phyloP scores from a whole-genome alignment of 345 rosid species.

The Camelina laxa region DNA sequence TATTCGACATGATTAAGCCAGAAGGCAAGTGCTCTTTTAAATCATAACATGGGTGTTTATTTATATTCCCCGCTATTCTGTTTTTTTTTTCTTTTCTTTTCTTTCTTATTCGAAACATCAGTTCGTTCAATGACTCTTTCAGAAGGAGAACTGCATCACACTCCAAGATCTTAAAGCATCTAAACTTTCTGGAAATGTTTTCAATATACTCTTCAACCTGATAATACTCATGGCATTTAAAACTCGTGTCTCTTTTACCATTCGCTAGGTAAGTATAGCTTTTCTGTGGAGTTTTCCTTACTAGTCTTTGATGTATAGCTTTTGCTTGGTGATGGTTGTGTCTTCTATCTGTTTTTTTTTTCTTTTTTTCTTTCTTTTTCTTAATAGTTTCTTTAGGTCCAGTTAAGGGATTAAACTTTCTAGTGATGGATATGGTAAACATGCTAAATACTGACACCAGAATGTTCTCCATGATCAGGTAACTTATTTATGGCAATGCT shows the following conservation, averaged over 20 bases:
- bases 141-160: constrained; percentile 65
- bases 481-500: too few species aligned
- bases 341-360: too few species aligned
- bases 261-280: constrained; percentile 64
- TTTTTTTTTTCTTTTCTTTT: not conserved
- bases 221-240: constrained; percentile 82
- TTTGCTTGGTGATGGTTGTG: too few species aligned
- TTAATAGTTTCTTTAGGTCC: too few species aligned
- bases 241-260: constrained; percentile 75
- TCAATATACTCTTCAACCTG: constrained; percentile 87
- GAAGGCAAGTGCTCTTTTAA: constrained; percentile 47
- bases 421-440: too few species aligned
- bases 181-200: constrained; percentile 80
- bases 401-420: too few species aligned
- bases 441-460: too few species aligned
- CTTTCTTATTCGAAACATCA: not conserved
- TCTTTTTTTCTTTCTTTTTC: too few species aligned
- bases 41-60: not conserved
- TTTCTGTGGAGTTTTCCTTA: not conserved
- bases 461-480: too few species aligned
- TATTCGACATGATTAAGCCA: constrained; percentile 86
- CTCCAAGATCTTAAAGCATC: constrained; percentile 65
- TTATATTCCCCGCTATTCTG: not conserved
- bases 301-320: too few species aligned
- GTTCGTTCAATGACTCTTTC: constrained; percentile 14